Evolutionary conservation across 2,329 filamentous ascomycete species (phyloP), one percentile per base, ranked within the genome.

Genomic region (Mariannaea sp.): DNA sequence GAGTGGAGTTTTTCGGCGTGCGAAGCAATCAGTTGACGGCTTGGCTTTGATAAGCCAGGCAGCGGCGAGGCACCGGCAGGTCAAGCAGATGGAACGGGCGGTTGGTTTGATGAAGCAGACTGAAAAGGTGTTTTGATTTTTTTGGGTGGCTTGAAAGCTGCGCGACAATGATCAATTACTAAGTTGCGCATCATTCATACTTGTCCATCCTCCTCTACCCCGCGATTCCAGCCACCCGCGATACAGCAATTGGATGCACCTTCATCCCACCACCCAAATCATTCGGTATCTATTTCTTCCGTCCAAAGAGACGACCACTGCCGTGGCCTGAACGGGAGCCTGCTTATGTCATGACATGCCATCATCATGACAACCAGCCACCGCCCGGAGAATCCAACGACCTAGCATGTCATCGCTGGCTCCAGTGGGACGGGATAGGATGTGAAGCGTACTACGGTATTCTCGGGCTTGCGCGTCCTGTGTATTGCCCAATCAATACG

Each of bases 331-430:
- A 27, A 19, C 19, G 9, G n/a, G 7, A 27, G 8, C 19, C 27
- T 17, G 33, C 39, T 44, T 33, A 38, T 33, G 33, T 35, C 40
- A 20, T 45, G 12, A 40, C 44, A 49, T 40, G 26, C 26, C 50
- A 48, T 27, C 14, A 35, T 32, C 24, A 39, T 27, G 29, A 17
- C 41, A 36, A 39, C 12, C 48, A 14, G 9, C n/a, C 33, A 14
- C 35, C 10, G 5, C 26, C 35, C 7, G 10, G 16, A 16, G 13
- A 12, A 14, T 14, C 41, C 27, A 35, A 29, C 12, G 6, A 27
- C 14, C 12, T 30, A n/a, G n/a, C n/a, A n/a, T n/a, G n/a, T n/a
- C n/a, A n/a, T n/a, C n/a, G n/a, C n/a, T n/a, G n/a, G n/a, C n/a
- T n/a, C n/a, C n/a, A n/a, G n/a, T n/a, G n/a, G n/a, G n/a, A n/a